Base-by-base conservation (phyloP, 2,329 filamentous ascomycete genomes). In the Didymella glomerata region DNA sequence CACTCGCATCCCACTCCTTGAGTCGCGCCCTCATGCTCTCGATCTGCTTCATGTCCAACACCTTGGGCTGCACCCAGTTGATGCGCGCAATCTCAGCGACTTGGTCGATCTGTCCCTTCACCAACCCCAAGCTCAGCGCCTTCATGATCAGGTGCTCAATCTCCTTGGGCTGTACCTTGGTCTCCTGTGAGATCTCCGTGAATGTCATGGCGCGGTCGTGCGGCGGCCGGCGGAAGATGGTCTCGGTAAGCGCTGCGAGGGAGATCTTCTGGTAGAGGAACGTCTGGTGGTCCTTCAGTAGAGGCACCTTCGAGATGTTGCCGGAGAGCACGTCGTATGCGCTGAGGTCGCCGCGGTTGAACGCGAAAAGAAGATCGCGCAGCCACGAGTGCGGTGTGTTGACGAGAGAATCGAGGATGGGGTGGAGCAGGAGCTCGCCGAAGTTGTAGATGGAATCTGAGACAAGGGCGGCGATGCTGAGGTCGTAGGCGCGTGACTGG, bases 121-220 rank as follows among this genome's bases (percentile, higher is more conserved):
- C 82, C 68, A 99, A 83, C 0, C 95, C 95, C 68, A 99, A 80
- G 74, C 93, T 97, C 71, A 99, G 81, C n/a, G 95, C 95, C 84
- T 97, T 98, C 95, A 99, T 99, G 72, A 99, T 91, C 65, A 99
- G 82, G 77, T 98, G 94, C 84, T 99, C 95, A 68, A 99, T 98
- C 81, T 98, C 92, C 71, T 95, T 88, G 2, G 88, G 87, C 68
- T 88, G 86, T 50, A 99, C 93, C 80, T 97, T 96, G 3, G 95
- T 99, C 82, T 98, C 94, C 67, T 90, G 85, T 5, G 91, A 87
- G 73, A 99, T 97, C 48, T 92, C 91, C 51, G 84, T 81, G 80
- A 99, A 99, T 4, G 90, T 90, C 90, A 99, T 95, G 71, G 92
- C 90, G 64, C 95, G 91, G 82, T 98, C 92, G 76, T 99, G 95